These are phyloP conservation scores for Pythium graminicola DNA, from an alignment of 352 stramenopile species.

Conservation along the genomic window DNA sequence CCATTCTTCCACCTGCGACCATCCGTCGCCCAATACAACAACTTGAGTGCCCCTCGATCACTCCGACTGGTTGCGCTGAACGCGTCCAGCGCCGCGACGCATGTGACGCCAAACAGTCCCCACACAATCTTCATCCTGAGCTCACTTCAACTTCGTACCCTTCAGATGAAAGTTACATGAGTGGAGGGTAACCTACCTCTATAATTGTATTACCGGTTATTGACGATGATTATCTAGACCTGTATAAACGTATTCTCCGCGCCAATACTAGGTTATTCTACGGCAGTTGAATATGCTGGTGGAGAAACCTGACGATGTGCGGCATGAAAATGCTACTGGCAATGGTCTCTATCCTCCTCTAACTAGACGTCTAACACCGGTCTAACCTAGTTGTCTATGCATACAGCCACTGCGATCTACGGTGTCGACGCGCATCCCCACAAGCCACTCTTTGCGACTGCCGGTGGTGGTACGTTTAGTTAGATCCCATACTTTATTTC, in stretches of 20 bases:
- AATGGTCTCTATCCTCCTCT: constrained; percentile 28
- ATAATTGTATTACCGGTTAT: neutral
- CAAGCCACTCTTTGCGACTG: constrained; percentile 65
- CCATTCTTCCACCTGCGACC: constrained; percentile 38
- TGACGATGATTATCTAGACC: neutral
- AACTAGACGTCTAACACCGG: neutral
- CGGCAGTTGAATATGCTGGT: constrained; percentile 50
- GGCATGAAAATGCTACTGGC: constrained; percentile 63
- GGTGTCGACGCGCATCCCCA: constrained; percentile 77
- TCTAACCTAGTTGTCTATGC: neutral
- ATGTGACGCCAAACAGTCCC: too few relatives aligned
- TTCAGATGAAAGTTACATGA: too few relatives aligned
- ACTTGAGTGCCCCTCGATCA: constrained; percentile 55
- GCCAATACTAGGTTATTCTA: neutral
- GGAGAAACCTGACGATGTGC: constrained; percentile 73
- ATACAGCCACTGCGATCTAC: constrained; percentile 72
- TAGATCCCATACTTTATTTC: neutral
- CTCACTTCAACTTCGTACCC: too few relatives aligned
- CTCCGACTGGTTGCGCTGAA: constrained; percentile 22
- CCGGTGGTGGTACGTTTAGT: constrained; percentile 43
- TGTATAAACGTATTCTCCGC: constrained; percentile 19
- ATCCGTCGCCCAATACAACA: constrained; percentile 58
- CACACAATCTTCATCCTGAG: too few relatives aligned
- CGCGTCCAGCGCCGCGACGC: too few relatives aligned
- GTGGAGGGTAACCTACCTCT: constrained; percentile 4